phyloP scores from a whole-genome alignment of 148 eudicot genomes.

The Dysphania ambrosioides region DNA sequence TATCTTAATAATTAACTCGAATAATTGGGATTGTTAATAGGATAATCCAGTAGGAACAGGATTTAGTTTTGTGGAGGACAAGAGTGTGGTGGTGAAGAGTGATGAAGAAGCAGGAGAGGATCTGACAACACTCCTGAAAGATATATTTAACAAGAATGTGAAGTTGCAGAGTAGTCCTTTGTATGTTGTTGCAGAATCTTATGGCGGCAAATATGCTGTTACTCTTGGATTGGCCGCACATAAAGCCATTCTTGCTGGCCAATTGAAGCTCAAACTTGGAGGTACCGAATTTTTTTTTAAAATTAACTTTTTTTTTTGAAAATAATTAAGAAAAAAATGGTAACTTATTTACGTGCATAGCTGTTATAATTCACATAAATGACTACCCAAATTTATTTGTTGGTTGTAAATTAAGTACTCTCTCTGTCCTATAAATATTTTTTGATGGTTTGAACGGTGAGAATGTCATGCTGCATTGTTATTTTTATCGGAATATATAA shows the following conservation, averaged over 20 bases:
- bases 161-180: constrained; percentile 59
- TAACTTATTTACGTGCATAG: no score
- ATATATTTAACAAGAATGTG: constrained; percentile 48
- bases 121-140: constrained; percentile 53
- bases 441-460: no score
- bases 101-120: constrained; percentile 81
- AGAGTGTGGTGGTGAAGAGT: constrained; percentile 53
- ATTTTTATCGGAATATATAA: no score
- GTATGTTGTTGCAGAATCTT: constrained; percentile 83
- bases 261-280: constrained; percentile 69
- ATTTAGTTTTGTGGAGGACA: constrained; percentile 78
- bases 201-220: constrained; percentile 91
- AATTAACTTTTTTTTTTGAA: neutral
- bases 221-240: constrained; percentile 73
- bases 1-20: no score
- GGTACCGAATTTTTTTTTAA: constrained; percentile 31
- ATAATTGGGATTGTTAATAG: constrained; percentile 22
- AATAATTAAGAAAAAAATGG: no score
- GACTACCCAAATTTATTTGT: no score
- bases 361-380: no score
- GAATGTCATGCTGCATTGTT: no score
- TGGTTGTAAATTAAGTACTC: no score
- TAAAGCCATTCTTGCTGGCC: constrained; percentile 58
- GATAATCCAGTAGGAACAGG: constrained; percentile 98
- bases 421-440: no score